These are phyloP conservation scores for Jaltomata sinuosa DNA, from an alignment of 257 asterid genomes.

Conservation along the genomic window DNA sequence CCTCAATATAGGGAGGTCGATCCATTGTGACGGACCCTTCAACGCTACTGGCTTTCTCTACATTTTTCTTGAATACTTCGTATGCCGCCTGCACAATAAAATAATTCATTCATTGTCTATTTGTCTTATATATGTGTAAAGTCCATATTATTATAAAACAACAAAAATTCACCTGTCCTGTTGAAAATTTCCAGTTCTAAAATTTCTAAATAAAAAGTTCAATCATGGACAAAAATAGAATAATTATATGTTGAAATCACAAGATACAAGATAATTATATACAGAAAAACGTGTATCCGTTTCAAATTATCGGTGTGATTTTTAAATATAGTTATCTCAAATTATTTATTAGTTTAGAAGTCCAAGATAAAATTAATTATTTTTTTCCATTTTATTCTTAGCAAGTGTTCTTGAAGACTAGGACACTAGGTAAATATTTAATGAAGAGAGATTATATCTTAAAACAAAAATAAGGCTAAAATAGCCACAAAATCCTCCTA, in stretches of 20 bases:
- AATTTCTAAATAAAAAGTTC: neutral
- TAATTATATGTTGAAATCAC: neutral
- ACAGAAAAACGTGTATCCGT: no score
- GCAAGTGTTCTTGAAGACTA: no score
- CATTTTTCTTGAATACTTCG: conserved; percentile 57
- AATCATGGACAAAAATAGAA: neutral
- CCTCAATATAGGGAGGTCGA: conserved; percentile 62
- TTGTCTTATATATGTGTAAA: neutral
- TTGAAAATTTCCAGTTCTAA: neutral
- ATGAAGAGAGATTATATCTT: no score
- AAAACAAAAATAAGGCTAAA: no score
- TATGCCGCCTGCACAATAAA: conserved; percentile 38
- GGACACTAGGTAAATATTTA: no score
- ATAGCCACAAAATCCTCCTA: no score
- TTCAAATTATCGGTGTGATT: no score
- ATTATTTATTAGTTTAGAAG: no score
- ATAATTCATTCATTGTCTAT: neutral
- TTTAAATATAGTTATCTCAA: no score
- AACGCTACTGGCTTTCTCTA: conserved; percentile 50
- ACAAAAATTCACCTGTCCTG: neutral
- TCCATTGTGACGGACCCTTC: conserved; percentile 47
- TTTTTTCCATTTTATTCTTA: no score
- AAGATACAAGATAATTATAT: neutral
- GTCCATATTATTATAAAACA: neutral
- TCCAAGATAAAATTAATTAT: no score